phyloP scores from a whole-genome alignment of 2,329 filamentous ascomycete species.

The Fusarium abutilonis region DNA sequence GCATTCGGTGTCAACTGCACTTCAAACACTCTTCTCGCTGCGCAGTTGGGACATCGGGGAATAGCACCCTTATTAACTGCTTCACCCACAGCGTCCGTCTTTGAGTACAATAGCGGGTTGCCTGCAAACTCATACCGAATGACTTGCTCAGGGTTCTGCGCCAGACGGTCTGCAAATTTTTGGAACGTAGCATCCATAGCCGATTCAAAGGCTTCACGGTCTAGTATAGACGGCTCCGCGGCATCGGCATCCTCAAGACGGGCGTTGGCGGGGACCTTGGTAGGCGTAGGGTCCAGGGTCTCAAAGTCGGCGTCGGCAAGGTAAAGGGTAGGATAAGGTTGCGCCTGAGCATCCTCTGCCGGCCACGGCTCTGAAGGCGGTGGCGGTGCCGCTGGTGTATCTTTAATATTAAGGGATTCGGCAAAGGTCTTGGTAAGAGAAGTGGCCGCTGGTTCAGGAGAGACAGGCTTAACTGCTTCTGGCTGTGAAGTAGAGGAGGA shows the following conservation, averaged over 20 bases:
- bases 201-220: conserved; percentile 78
- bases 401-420: conserved; percentile 79
- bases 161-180: conserved; percentile 79
- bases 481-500: conserved; percentile 48
- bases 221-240: conserved; percentile 60
- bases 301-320: conserved; percentile 92
- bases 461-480: conserved; percentile 48
- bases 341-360: conserved; percentile 67
- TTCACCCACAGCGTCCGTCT: conserved; percentile 77
- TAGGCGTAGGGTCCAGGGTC: conserved; percentile 72
- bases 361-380: conserved; percentile 79
- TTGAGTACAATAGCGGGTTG: conserved; percentile 80
- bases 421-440: conserved; percentile 72
- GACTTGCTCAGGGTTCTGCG: conserved; percentile 84
- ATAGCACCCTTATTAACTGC: conserved; percentile 66
- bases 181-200: conserved; percentile 80
- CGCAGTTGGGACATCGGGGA: conserved; percentile 81
- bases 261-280: conserved; percentile 61
- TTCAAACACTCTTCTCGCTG: conserved; percentile 82
- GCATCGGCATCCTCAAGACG: conserved; percentile 55
- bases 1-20: conserved; percentile 91
- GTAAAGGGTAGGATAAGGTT: conserved; percentile 79
- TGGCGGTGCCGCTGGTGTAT: conserved; percentile 49
- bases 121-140: conserved; percentile 83
- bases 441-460: conserved; percentile 43